phyloP scores from a whole-genome alignment of 1,284 basidiomycete species.

The Sanghuangporus weigelae region DNA sequence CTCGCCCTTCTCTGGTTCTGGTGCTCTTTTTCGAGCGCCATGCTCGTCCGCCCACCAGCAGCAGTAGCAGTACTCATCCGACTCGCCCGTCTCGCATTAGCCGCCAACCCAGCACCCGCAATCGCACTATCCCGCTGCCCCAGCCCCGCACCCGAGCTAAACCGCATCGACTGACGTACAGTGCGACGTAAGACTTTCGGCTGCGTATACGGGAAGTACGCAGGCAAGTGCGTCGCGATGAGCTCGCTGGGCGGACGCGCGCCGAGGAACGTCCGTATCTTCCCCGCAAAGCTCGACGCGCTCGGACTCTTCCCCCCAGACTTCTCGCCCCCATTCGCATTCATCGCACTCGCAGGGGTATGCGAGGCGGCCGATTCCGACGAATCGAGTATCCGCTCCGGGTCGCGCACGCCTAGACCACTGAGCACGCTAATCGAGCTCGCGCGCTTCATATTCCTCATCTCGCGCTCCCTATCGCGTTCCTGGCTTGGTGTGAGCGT shows the following conservation, averaged over 20 bases:
- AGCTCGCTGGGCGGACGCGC: slow-evolving; percentile 96
- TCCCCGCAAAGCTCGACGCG: slow-evolving; percentile 48
- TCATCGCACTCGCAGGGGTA: slow-evolving; percentile 13
- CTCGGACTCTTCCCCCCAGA: slow-evolving; percentile 30
- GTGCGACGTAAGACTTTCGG: slow-evolving; percentile 85
- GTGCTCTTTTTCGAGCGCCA: slow-evolving; percentile 27
- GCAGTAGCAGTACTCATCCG: slow-evolving; percentile 6
- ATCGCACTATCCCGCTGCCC: slow-evolving; percentile 45
- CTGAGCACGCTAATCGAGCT: slow-evolving; percentile 93
- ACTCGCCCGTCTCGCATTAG: slow-evolving; percentile 11
- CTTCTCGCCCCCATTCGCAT: slow-evolving; percentile 22
- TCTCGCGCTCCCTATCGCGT: slow-evolving; percentile 25
- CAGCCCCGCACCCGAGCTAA: slow-evolving; percentile 28
- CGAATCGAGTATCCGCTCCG: slow-evolving; percentile 52
- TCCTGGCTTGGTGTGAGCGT: slow-evolving; percentile 19
- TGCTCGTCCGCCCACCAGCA: slow-evolving; percentile 28
- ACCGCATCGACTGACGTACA: slow-evolving; percentile 74
- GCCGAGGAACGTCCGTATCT: slow-evolving; percentile 95
- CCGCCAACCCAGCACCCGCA: slow-evolving; percentile 53
- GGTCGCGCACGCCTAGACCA: slow-evolving; percentile 78
- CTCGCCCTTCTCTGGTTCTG: slow-evolving; percentile 14
- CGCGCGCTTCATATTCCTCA: slow-evolving; percentile 82
- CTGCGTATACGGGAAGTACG: slow-evolving; percentile 94
- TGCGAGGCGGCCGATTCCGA: slow-evolving; percentile 30
- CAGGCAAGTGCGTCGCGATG: slow-evolving; percentile 92